These are phyloP conservation scores for Fonsecaea multimorphosa DNA, from an alignment of 2,329 filamentous ascomycete species.

Conservation along the genomic window DNA sequence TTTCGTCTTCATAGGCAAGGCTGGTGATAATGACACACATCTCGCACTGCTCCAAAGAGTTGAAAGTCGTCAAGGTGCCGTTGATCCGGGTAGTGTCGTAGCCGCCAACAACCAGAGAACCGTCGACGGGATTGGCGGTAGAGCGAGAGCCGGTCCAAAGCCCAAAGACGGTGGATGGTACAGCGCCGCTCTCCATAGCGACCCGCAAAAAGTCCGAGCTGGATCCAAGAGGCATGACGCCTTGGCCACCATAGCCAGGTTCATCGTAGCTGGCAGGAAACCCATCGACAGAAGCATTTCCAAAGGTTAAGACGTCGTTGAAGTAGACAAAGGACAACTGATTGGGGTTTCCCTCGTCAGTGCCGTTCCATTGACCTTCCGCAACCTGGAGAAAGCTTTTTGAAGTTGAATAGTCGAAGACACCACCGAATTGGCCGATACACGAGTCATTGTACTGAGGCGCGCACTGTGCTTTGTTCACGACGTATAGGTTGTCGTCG, in stretches of 20 bases:
- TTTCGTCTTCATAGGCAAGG: constrained; percentile 27
- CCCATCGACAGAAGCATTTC: constrained; percentile 31
- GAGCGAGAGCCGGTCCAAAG: constrained; percentile 37
- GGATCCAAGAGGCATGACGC: constrained; percentile 33
- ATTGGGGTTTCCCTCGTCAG: constrained; percentile 17
- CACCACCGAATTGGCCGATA: constrained; percentile 32
- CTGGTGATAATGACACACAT: constrained; percentile 33
- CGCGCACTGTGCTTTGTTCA: constrained; percentile 35
- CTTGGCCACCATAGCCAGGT: constrained; percentile 36
- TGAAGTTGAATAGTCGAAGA: constrained; percentile 32
- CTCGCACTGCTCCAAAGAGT: constrained; percentile 29
- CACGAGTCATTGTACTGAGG: constrained; percentile 35
- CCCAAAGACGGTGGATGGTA: constrained; percentile 35
- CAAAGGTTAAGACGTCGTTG: constrained; percentile 35
- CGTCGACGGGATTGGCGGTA: constrained; percentile 29
- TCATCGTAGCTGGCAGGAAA: constrained; percentile 34
- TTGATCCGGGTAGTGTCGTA: constrained; percentile 36
- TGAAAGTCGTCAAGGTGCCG: constrained; percentile 30
- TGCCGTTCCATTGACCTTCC: constrained; percentile 35
- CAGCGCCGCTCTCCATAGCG: constrained; percentile 25
- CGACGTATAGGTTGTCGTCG: constrained; percentile 34
- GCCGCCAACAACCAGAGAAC: constrained; percentile 36
- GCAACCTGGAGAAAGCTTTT: constrained; percentile 31
- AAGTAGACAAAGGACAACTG: constrained; percentile 34
- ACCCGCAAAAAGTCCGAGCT: constrained; percentile 33